phyloP scores from a whole-genome alignment of 2,329 filamentous ascomycete genomes.

The Penicillium sp. region DNA sequence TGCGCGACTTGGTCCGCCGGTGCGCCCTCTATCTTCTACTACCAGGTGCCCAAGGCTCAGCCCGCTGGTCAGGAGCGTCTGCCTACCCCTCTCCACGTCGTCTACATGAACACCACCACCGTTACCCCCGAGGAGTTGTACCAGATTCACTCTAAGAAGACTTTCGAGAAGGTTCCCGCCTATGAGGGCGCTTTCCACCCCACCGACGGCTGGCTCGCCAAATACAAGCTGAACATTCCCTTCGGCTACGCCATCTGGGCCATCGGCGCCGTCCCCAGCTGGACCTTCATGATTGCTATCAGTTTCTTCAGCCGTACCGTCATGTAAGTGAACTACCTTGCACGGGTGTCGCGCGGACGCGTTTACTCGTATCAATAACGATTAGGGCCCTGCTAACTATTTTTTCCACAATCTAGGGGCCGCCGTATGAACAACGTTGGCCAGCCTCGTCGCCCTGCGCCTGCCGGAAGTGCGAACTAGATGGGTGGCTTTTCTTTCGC shows the following conservation, averaged over 20 bases:
- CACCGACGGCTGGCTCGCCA: constrained; percentile 62
- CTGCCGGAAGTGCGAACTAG: constrained; percentile 35
- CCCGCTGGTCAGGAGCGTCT: constrained; percentile 58
- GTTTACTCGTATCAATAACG: background rate
- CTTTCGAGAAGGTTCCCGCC: constrained; percentile 57
- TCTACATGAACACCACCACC: constrained; percentile 63
- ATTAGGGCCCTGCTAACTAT: constrained; percentile 11
- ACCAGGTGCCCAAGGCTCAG: constrained; percentile 61
- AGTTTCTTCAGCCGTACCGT: constrained; percentile 65
- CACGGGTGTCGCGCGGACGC: background rate
- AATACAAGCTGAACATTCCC: constrained; percentile 60
- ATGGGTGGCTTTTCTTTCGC: constrained; percentile 9
- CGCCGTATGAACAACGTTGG: constrained; percentile 33
- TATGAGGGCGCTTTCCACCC: constrained; percentile 68
- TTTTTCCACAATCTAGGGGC: constrained; percentile 30
- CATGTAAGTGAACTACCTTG: constrained; percentile 58
- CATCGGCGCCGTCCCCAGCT: constrained; percentile 65
- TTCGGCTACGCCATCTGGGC: constrained; percentile 63
- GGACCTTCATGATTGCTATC: constrained; percentile 69
- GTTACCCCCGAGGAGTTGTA: constrained; percentile 64
- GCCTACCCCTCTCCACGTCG: constrained; percentile 59
- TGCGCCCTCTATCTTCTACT: constrained; percentile 63
- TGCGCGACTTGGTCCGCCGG: constrained; percentile 66
- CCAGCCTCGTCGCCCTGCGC: constrained; percentile 22
- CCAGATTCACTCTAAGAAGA: constrained; percentile 62